Conservation (phyloP, 306 rosid species). For the apple (Malus domestica) region ASM211411v1 NC_041801.1:3193001-3193500, state of each 20-base stretch:
- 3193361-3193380: slow-evolving; percentile 98
- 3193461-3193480: slow-evolving; percentile 57
- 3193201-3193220: background rate
- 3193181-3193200: slow-evolving; percentile 25
- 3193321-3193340: slow-evolving; percentile 96
- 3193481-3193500: slow-evolving; percentile 74
- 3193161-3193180: slow-evolving; percentile 56
- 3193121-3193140: slow-evolving; percentile 94
- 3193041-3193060: background rate
- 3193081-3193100: slow-evolving; percentile 65
- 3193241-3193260: slow-evolving; percentile 88
- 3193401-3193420: slow-evolving; percentile 83
- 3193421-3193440: slow-evolving; percentile 53
- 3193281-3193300: slow-evolving; percentile 90
- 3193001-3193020: slow-evolving; percentile 33
- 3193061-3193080: slow-evolving; percentile 5
- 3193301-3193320: slow-evolving; percentile 86
- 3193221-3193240: slow-evolving; percentile 53
- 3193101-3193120: slow-evolving; percentile 80
- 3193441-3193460: slow-evolving; percentile 5
- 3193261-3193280: slow-evolving; percentile 79
- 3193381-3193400: slow-evolving; percentile 91
- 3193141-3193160: slow-evolving; percentile 86
- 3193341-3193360: slow-evolving; percentile 99
- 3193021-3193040: background rate